A percentile compares a stretch with the other conserved stretches of the same genome.
Evolutionary conservation across 2,329 filamentous ascomycete species (phyloP).

Genomic region (Cordyceps fumosorosea): DNA sequence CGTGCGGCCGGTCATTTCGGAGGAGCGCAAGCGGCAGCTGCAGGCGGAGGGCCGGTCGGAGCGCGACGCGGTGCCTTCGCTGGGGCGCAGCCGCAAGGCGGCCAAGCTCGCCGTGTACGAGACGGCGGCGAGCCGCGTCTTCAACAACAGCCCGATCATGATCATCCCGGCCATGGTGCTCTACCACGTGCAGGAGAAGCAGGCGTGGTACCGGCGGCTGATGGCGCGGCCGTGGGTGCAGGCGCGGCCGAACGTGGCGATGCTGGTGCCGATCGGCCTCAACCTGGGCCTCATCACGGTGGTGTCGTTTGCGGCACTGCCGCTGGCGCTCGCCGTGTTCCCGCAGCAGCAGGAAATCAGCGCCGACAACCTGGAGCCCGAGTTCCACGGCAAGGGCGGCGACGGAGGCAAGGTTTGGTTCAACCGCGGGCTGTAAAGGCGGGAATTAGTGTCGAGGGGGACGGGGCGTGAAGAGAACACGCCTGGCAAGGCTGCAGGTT

Average conservation of each 20-base stretch:
- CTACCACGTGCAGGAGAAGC: conserved; percentile 64
- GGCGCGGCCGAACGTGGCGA: conserved; percentile 59
- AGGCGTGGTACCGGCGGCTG: conserved; percentile 32
- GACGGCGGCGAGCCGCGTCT: conserved; percentile 82
- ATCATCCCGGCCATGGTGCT: conserved; percentile 83
- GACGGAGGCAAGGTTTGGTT: conserved; percentile 84
- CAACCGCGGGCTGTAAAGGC: conserved; percentile 78
- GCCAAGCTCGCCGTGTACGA: conserved; percentile 86
- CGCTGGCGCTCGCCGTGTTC: conserved; percentile 84
- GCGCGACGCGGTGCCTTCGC: conserved; percentile 53
- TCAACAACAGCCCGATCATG: conserved; percentile 97
- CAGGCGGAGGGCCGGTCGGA: conserved; percentile 53
- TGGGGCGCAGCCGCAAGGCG: conserved; percentile 84
- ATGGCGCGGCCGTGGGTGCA: conserved; percentile 70
- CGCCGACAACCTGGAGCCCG: conserved; percentile 69
- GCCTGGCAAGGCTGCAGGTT: neutral
- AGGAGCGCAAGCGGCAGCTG: conserved; percentile 56
- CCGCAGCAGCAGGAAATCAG: conserved; percentile 81
- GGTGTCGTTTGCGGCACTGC: conserved; percentile 82
- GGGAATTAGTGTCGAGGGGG: too few relatives aligned
- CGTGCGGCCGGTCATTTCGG: conserved; percentile 74
- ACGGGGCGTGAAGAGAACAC: too few relatives aligned
- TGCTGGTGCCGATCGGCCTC: conserved; percentile 58
- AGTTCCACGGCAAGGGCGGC: conserved; percentile 79
- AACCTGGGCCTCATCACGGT: conserved; percentile 83